A percentile compares a stretch with the other conserved stretches of the same genome.
Conservation (phyloP, 805 yeast species). For the Candida nonsorbophila region DNA sequence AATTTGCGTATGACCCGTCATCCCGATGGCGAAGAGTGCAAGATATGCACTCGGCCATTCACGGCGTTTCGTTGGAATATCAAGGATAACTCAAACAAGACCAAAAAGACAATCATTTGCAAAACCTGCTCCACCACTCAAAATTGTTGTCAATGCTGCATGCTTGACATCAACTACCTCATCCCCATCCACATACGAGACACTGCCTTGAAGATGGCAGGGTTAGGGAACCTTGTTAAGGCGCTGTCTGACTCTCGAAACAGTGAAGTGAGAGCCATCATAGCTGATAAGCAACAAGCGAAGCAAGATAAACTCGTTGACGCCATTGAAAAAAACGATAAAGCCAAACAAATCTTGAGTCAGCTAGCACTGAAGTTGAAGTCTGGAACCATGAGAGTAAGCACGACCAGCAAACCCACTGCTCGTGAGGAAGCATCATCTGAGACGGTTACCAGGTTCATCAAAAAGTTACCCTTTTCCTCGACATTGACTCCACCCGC, state of each 20-base stretch:
- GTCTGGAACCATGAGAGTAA: slow-evolving; percentile 5
- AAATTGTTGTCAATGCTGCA: slow-evolving; percentile 85
- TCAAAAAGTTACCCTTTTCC: slow-evolving; percentile 63
- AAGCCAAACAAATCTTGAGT: slow-evolving; percentile 47
- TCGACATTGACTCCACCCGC: slow-evolving; percentile 45
- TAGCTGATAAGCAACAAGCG: slow-evolving; percentile 45
- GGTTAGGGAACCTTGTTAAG: slow-evolving; percentile 20
- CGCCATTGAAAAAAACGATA: slow-evolving; percentile 7
- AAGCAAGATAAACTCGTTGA: slow-evolving; percentile 9
- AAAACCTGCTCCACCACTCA: slow-evolving; percentile 70
- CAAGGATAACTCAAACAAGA: slow-evolving; percentile 31
- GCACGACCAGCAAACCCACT: slow-evolving; percentile 4
- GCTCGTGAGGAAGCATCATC: too few relatives aligned
- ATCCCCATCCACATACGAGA: slow-evolving; percentile 79
- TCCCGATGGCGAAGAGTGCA: slow-evolving; percentile 72
- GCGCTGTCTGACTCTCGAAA: slow-evolving; percentile 12
- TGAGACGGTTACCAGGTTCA: slow-evolving; percentile 39
- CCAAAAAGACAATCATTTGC: slow-evolving; percentile 69
- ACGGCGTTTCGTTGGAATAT: slow-evolving; percentile 75
- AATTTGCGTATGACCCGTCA: slow-evolving; percentile 71
- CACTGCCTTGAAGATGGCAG: slow-evolving; percentile 71
- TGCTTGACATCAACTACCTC: slow-evolving; percentile 75
- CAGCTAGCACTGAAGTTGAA: slow-evolving; percentile 38
- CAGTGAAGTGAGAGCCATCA: slow-evolving; percentile 34
- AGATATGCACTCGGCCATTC: slow-evolving; percentile 79